Conservation (phyloP, 169 alveolate species). For the Neospora caninum region DNA sequence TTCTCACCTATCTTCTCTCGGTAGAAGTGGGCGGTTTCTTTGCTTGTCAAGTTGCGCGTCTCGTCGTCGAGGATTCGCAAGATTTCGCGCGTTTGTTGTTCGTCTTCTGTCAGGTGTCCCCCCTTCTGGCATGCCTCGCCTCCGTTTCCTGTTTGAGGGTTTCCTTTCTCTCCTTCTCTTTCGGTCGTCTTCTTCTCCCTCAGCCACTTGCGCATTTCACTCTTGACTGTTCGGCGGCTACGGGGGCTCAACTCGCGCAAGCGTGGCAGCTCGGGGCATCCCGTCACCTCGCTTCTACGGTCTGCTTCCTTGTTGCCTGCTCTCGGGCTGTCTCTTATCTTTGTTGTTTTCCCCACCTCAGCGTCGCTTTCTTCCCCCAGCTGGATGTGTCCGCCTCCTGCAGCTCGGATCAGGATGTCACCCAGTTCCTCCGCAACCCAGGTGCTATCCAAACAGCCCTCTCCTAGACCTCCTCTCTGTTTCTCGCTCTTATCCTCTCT, state of each 20-base stretch:
- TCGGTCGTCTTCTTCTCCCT: neutral
- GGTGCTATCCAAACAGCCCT: no score
- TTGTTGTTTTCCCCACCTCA: neutral
- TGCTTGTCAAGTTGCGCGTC: neutral
- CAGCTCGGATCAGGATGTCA: no score
- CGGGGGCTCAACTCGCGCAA: neutral
- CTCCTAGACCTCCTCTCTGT: neutral
- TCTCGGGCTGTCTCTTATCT: neutral
- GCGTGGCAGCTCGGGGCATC: neutral
- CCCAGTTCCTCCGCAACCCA: no score
- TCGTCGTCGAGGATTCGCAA: neutral
- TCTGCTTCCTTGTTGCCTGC: neutral
- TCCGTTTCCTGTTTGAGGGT: neutral
- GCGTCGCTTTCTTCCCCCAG: neutral
- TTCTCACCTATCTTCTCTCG: neutral
- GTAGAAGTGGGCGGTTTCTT: neutral
- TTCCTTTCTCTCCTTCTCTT: neutral
- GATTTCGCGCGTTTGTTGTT: neutral
- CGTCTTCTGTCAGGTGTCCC: neutral
- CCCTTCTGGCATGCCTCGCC: neutral
- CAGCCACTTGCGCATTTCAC: slow-evolving; percentile 2
- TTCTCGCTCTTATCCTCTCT: neutral
- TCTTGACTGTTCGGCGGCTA: neutral
- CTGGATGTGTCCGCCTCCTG: neutral
- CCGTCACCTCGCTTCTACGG: neutral